These are phyloP conservation scores for Actinomortierella ambigua DNA, from an alignment of 371 early-diverging fungal genomes.

Conservation along the genomic window DNA sequence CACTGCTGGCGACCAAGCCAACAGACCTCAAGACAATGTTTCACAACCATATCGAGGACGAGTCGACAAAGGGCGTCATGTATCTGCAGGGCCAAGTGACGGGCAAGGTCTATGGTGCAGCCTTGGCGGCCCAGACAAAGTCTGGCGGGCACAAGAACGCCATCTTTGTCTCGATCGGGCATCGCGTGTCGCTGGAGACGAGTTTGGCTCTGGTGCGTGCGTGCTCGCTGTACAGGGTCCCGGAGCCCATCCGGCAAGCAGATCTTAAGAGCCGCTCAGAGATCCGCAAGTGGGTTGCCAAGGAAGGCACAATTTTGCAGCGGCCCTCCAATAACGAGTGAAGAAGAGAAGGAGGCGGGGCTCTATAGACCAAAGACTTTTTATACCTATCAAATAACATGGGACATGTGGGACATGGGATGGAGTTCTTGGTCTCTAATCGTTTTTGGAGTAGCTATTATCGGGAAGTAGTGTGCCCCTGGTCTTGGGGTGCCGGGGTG, in stretches of 20 bases:
- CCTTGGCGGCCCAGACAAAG: conserved; percentile 49
- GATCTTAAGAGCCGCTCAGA: conserved; percentile 65
- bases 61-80: conserved; percentile 29
- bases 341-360: no score
- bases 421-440: no score
- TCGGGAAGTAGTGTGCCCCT: no score
- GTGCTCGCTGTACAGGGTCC: conserved; percentile 74
- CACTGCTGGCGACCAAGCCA: conserved; percentile 22
- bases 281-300: conserved; percentile 44
- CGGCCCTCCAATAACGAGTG: no score
- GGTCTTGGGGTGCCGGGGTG: no score
- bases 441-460: no score
- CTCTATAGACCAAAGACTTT: no score
- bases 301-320: no score
- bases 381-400: no score
- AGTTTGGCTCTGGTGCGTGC: conserved; percentile 68
- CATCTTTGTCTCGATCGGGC: conserved; percentile 87
- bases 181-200: conserved; percentile 70
- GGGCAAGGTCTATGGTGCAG: conserved; percentile 67
- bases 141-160: conserved; percentile 64
- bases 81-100: conserved; percentile 33
- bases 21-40: conserved; percentile 28
- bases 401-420: no score
- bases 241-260: conserved; percentile 91
- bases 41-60: conserved; percentile 11